phyloP scores from a whole-genome alignment of 2,329 filamentous ascomycete genomes.

The Macrophomina phaseolina region DNA sequence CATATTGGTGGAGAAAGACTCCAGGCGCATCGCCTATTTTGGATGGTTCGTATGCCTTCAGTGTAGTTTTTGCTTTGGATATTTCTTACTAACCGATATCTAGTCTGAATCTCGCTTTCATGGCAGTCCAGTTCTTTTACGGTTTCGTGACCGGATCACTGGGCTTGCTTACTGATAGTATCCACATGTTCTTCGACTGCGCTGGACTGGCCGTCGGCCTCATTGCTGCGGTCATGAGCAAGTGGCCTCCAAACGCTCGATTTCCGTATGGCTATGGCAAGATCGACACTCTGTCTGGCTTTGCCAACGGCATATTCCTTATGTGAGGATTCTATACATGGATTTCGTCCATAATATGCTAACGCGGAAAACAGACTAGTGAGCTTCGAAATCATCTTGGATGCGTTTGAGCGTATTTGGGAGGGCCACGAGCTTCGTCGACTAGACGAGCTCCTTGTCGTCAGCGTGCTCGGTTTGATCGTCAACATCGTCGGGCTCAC shows the following conservation, averaged over 20 bases:
- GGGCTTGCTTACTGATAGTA: slow-evolving; percentile 93
- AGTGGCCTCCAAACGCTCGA: slow-evolving; percentile 87
- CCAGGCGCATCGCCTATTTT: slow-evolving; percentile 94
- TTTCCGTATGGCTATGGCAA: slow-evolving; percentile 98
- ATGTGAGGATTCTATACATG: slow-evolving; percentile 63
- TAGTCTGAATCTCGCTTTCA: slow-evolving; percentile 92
- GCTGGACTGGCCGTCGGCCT: slow-evolving; percentile 89
- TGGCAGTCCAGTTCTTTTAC: slow-evolving; percentile 93
- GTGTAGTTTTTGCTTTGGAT: not conserved
- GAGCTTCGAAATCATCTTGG: slow-evolving; percentile 93
- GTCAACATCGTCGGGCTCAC: slow-evolving; percentile 94
- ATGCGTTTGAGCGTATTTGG: slow-evolving; percentile 85
- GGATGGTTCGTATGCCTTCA: slow-evolving; percentile 70
- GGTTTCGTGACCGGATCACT: slow-evolving; percentile 92
- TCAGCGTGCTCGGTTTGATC: slow-evolving; percentile 82
- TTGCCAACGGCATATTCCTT: slow-evolving; percentile 93
- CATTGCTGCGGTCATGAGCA: slow-evolving; percentile 91
- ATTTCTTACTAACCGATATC: not conserved
- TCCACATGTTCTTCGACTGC: slow-evolving; percentile 99
- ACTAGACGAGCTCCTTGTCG: slow-evolving; percentile 83
- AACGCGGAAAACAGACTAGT: slow-evolving; percentile 68
- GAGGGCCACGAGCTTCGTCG: slow-evolving; percentile 84
- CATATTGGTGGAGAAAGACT: slow-evolving; percentile 89
- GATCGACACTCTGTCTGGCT: slow-evolving; percentile 93
- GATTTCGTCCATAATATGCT: slow-evolving; percentile 19